A percentile compares a stretch with the other conserved stretches of the same genome.
These are phyloP conservation scores for Naegleria lovaniensis DNA, from an alignment of 208 protist species.

Conservation along the genomic window DNA sequence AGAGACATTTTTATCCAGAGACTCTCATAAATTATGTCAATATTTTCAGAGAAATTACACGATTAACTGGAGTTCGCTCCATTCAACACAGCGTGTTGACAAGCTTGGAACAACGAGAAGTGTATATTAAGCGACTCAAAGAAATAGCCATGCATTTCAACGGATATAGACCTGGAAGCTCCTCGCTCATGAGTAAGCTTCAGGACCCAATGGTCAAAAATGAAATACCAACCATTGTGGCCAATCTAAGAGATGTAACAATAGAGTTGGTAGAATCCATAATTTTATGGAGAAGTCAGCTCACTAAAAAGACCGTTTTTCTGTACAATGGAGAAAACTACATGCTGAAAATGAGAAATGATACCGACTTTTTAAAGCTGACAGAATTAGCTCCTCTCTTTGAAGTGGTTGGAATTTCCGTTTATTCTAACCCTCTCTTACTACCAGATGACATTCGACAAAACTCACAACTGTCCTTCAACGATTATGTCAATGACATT, in stretches of 20 bases:
- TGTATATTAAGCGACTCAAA: background rate
- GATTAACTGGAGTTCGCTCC: background rate
- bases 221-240: constrained; percentile 3
- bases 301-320: background rate
- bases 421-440: constrained; percentile 4
- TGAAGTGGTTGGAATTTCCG: background rate
- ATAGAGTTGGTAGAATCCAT: background rate
- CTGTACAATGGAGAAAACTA: constrained; percentile 6
- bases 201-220: background rate
- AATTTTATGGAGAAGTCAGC: background rate
- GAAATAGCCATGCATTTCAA: background rate
- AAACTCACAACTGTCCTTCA: background rate
- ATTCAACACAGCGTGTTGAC: constrained; percentile 20
- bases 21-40: background rate
- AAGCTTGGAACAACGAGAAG: constrained; percentile 18
- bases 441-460: background rate
- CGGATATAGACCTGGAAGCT: background rate
- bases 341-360: constrained; percentile 13
- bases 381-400: background rate
- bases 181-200: background rate
- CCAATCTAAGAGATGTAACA: background rate
- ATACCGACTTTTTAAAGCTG: constrained; percentile 16
- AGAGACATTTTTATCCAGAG: constrained; percentile 11
- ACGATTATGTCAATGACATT: background rate
- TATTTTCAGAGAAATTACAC: constrained; percentile 7